Percentiles rank a stretch among this genome's conserved stretches.
Conservation (phyloP, 129 eudicot genomes). For the Solidago caesia region DNA sequence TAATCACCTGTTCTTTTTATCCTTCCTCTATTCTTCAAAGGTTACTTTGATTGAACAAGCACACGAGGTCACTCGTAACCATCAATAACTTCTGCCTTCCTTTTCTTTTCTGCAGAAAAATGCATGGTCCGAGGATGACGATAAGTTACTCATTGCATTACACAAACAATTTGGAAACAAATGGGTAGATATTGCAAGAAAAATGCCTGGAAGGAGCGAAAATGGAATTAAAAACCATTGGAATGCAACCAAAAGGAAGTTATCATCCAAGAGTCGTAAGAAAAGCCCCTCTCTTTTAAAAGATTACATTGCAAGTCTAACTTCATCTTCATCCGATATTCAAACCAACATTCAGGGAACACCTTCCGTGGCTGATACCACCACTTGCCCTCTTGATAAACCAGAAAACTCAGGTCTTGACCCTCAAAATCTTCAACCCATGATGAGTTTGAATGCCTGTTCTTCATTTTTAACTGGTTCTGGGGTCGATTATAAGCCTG, state of each 20-base stretch:
- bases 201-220: slow-evolving; percentile 45
- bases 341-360: slow-evolving; percentile 13
- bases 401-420: slow-evolving; percentile 10
- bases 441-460: slow-evolving; percentile 7
- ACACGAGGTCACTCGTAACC: no score
- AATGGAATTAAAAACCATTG: slow-evolving; percentile 50
- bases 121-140: slow-evolving; percentile 53
- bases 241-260: slow-evolving; percentile 31
- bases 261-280: neutral
- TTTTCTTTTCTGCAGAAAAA: slow-evolving; percentile 29
- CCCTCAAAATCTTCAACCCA: slow-evolving; percentile 1
- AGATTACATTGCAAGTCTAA: slow-evolving; percentile 25
- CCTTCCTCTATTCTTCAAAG: no score
- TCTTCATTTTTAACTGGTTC: slow-evolving; percentile 20
- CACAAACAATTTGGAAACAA: slow-evolving; percentile 46
- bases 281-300: slow-evolving; percentile 10
- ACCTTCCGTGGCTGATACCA: neutral
- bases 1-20: neutral
- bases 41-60: no score
- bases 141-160: slow-evolving; percentile 35
- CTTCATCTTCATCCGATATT: slow-evolving; percentile 15
- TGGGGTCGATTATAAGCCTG: slow-evolving; percentile 16
- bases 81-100: no score
- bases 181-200: slow-evolving; percentile 49
- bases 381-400: neutral